Evolutionary conservation across 1,139 yeast species (phyloP).

Genomic region (Yamadazyma mexicana): DNA sequence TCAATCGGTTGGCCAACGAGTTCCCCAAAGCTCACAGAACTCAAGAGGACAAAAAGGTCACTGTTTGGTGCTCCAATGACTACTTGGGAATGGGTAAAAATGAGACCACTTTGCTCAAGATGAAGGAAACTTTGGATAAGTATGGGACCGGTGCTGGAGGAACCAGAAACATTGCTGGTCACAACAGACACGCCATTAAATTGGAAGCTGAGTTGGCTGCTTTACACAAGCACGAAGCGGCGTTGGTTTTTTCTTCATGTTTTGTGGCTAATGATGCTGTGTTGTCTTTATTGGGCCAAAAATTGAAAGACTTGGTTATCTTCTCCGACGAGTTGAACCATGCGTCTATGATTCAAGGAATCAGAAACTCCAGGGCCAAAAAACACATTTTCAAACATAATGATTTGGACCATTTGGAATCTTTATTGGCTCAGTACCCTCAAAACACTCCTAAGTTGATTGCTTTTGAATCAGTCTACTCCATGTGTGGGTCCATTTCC

Average conservation of each 20-base stretch:
- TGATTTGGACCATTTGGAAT: conserved; percentile 79
- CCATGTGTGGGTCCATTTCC: conserved; percentile 97
- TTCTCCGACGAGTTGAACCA: conserved; percentile 93
- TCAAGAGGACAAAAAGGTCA: conserved; percentile 74
- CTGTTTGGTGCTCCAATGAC: conserved; percentile 99
- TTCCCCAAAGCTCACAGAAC: conserved; percentile 91
- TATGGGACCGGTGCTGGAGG: conserved; percentile 99
- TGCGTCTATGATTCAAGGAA: conserved; percentile 97
- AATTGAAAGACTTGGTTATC: conserved; percentile 83
- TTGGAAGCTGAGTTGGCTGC: conserved; percentile 87
- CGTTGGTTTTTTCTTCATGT: conserved; percentile 92
- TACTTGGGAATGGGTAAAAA: conserved; percentile 93
- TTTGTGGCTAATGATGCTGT: conserved; percentile 97
- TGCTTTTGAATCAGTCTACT: conserved; percentile 95
- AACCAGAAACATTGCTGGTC: conserved; percentile 98
- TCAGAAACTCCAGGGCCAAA: conserved; percentile 82
- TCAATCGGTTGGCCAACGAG: conserved; percentile 90
- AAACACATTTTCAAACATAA: conserved; percentile 93
- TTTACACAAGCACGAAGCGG: conserved; percentile 92
- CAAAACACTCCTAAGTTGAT: conserved; percentile 85
- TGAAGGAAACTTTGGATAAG: conserved; percentile 78
- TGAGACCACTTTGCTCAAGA: conserved; percentile 65
- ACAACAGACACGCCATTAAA: conserved; percentile 81
- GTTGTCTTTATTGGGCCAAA: conserved; percentile 87
- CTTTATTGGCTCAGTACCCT: conserved; percentile 75